phyloP scores from a whole-genome alignment of 306 rosid species.

The Cucumis hystrix region DNA sequence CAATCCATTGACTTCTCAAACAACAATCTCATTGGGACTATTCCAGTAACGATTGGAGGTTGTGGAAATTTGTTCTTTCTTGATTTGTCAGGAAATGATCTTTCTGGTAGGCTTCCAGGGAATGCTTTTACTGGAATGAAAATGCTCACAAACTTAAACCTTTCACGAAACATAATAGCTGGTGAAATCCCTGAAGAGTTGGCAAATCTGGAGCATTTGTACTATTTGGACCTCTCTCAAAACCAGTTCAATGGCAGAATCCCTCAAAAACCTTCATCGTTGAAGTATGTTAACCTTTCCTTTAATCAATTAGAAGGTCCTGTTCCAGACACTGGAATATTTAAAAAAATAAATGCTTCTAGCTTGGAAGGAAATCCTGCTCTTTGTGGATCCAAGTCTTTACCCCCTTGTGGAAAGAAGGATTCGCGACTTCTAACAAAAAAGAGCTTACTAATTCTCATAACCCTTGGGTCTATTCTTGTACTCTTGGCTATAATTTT shows the following conservation, averaged over 20 bases:
- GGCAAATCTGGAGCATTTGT: conserved; percentile 36
- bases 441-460: not conserved
- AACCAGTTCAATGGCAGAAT: conserved; percentile 55
- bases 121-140: conserved; percentile 32
- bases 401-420: conserved; percentile 27
- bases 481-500: not conserved
- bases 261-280: conserved; percentile 36
- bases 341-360: conserved; percentile 33
- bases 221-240: conserved; percentile 67
- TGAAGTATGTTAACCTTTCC: conserved; percentile 56
- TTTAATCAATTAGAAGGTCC: conserved; percentile 70
- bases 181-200: conserved; percentile 47
- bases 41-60: conserved; percentile 43
- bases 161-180: conserved; percentile 52
- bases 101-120: conserved; percentile 63
- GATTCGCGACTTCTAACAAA: conserved; percentile 14
- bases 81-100: conserved; percentile 65
- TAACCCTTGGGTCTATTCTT: not conserved
- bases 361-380: conserved; percentile 49
- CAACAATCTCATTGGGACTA: conserved; percentile 54
- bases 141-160: conserved; percentile 49
- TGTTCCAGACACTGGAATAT: conserved; percentile 52
- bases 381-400: conserved; percentile 55
- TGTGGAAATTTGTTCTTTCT: conserved; percentile 55
- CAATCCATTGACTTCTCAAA: conserved; percentile 71